Percentiles rank a stretch among this genome's conserved stretches.
These are phyloP conservation scores for Eimeria falciformis DNA, from an alignment of 169 alveolate genomes.

Conservation along the genomic window DNA sequence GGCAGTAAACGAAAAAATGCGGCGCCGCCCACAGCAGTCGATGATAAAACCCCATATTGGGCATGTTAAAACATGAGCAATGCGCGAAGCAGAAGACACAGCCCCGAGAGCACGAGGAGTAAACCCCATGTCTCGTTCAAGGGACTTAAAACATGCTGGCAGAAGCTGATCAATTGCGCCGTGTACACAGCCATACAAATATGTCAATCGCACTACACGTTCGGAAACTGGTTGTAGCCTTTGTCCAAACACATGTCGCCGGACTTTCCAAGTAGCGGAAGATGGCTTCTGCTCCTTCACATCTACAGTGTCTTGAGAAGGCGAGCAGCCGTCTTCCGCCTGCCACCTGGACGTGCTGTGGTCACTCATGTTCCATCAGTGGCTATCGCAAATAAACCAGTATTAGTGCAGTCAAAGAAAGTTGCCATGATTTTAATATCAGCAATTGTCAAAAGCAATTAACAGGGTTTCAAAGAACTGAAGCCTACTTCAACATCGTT, in stretches of 20 bases:
- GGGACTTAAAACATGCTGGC: constrained; percentile 91
- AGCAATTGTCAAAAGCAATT: too few relatives aligned
- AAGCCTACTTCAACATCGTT: too few relatives aligned
- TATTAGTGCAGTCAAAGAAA: too few relatives aligned
- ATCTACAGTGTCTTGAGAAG: background rate
- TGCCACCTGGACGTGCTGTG: constrained; percentile 8
- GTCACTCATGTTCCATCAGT: constrained; percentile 18
- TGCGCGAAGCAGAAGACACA: constrained; percentile 85
- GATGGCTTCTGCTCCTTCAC: background rate
- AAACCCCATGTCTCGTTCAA: constrained; percentile 89
- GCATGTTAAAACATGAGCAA: constrained; percentile 87
- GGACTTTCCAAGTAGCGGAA: background rate
- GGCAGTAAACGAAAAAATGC: constrained; percentile 71
- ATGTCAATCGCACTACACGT: constrained; percentile 31
- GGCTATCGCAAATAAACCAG: background rate
- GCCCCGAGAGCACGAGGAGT: constrained; percentile 87
- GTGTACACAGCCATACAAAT: constrained; percentile 84
- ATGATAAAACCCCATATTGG: constrained; percentile 93
- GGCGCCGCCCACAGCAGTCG: constrained; percentile 80
- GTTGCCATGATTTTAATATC: too few relatives aligned
- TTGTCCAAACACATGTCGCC: constrained; percentile 8
- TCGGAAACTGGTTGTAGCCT: background rate
- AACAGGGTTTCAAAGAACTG: too few relatives aligned
- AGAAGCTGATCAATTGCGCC: constrained; percentile 90
- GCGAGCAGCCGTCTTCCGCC: constrained; percentile 11